Evolutionary conservation across 768 basidiomycete genomes (phyloP).

Genomic region (Pleurotus platypus): DNA sequence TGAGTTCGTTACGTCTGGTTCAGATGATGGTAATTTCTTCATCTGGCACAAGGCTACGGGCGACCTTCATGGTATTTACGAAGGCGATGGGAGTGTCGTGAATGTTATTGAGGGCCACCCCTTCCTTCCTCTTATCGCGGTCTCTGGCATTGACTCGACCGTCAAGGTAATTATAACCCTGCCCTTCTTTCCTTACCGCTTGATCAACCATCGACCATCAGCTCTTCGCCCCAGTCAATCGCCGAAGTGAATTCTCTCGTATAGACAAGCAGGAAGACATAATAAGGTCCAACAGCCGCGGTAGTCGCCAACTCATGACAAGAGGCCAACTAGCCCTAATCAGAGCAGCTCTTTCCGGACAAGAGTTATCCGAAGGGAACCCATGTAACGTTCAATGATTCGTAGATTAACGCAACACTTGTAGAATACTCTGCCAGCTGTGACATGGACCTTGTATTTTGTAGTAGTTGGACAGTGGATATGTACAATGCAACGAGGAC

Average conservation of each 20-base stretch:
- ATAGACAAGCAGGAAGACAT: conserved; percentile 50
- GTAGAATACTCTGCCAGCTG: not conserved
- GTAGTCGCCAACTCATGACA: not conserved
- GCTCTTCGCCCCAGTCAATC: conserved; percentile 63
- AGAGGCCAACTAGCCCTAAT: conserved; percentile 2
- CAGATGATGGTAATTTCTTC: conserved; percentile 87
- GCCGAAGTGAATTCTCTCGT: conserved; percentile 50
- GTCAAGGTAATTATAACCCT: conserved; percentile 55
- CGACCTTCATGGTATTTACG: conserved; percentile 68
- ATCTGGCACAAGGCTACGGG: conserved; percentile 76
- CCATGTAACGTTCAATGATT: conserved; percentile 4
- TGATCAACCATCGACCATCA: conserved; percentile 19
- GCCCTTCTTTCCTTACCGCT: not conserved
- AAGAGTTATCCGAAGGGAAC: not conserved
- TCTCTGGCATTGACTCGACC: conserved; percentile 83
- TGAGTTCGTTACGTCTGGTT: conserved; percentile 79
- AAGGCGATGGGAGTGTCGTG: conserved; percentile 79
- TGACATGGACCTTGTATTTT: not conserved
- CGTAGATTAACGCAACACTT: not conserved
- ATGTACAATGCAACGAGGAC: conserved; percentile 6
- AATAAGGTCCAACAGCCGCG: conserved; percentile 44
- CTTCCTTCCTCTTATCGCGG: conserved; percentile 74
- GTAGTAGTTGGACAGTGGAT: not conserved
- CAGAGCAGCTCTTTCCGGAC: conserved; percentile 2
- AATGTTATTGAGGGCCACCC: conserved; percentile 88